These are phyloP conservation scores for Agrocybe pediades DNA, from an alignment of 768 basidiomycete genomes.

Conservation along the genomic window DNA sequence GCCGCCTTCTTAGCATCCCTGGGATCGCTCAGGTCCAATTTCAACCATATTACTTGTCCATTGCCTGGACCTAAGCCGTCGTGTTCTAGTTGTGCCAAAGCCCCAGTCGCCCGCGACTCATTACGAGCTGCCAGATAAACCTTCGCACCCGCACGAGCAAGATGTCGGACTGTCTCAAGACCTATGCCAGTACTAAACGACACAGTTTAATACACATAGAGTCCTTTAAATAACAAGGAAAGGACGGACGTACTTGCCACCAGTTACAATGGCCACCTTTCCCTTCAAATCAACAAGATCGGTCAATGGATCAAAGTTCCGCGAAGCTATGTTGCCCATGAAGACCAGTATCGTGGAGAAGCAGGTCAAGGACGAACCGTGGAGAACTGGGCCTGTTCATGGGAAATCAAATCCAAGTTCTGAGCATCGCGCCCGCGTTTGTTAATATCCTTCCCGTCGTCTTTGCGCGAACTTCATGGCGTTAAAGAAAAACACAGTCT, in stretches of 20 bases:
- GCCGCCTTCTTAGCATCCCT: constrained; percentile 48
- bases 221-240: too few relatives aligned
- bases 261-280: constrained; percentile 40
- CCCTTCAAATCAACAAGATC: constrained; percentile 43
- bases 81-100: constrained; percentile 44
- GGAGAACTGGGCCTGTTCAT: too few relatives aligned
- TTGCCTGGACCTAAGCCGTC: constrained; percentile 46
- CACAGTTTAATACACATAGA: neutral
- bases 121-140: constrained; percentile 60
- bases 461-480: too few relatives aligned
- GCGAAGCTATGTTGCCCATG: constrained; percentile 1
- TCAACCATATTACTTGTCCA: constrained; percentile 49
- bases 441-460: too few relatives aligned
- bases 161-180: constrained; percentile 45
- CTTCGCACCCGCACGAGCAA: constrained; percentile 56
- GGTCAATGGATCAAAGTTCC: constrained; percentile 27
- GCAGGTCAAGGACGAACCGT: too few relatives aligned
- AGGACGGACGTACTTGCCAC: constrained; percentile 14
- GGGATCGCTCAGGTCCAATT: constrained; percentile 54
- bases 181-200: constrained; percentile 7
- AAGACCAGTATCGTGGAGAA: neutral
- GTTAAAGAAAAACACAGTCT: too few relatives aligned
- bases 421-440: too few relatives aligned
- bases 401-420: too few relatives aligned
- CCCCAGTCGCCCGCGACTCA: constrained; percentile 44